Evolutionary conservation across 2,329 filamentous ascomycete genomes (phyloP).

Genomic region (Ophiostoma pallidulum): DNA sequence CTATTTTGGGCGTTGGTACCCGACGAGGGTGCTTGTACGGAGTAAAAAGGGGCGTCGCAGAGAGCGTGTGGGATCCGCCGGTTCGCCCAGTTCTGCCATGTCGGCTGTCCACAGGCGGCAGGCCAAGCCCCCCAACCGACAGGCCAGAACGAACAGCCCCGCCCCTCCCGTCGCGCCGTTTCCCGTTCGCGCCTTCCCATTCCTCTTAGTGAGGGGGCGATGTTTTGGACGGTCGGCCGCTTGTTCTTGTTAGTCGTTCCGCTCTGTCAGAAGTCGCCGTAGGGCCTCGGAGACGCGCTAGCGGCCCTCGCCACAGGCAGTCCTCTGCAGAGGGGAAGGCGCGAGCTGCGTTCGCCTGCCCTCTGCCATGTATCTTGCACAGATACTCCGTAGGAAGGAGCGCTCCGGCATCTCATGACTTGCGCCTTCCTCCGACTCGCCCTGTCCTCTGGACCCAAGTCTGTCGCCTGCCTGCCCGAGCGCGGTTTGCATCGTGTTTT

Average conservation of each 20-base stretch:
- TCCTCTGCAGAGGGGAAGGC: too few relatives aligned
- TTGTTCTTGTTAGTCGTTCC: neutral
- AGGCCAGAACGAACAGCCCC: constrained; percentile 6
- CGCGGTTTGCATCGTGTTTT: too few relatives aligned
- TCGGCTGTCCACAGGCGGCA: neutral
- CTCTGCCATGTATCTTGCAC: too few relatives aligned
- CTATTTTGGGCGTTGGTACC: constrained; percentile 23
- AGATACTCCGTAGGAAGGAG: too few relatives aligned
- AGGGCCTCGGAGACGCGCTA: too few relatives aligned
- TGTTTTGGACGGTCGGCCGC: neutral
- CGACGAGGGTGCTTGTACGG: constrained; percentile 15
- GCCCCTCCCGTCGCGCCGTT: constrained; percentile 6
- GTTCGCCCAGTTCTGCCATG: neutral
- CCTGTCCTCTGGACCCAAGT: too few relatives aligned
- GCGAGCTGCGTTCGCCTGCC: too few relatives aligned
- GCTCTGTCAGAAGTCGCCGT: neutral
- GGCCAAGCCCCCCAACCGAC: neutral
- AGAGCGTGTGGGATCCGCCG: neutral
- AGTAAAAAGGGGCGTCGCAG: neutral
- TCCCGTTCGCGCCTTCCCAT: constrained; percentile 1
- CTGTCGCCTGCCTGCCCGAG: too few relatives aligned
- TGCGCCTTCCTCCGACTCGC: too few relatives aligned
- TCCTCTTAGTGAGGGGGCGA: neutral
- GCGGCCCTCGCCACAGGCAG: too few relatives aligned
- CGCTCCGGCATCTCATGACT: too few relatives aligned